Percentiles rank a stretch among this genome's conserved stretches.
Conservation (phyloP, 2,329 filamentous ascomycete species). For the Nothophaeocryptopus gaeumannii region DNA sequence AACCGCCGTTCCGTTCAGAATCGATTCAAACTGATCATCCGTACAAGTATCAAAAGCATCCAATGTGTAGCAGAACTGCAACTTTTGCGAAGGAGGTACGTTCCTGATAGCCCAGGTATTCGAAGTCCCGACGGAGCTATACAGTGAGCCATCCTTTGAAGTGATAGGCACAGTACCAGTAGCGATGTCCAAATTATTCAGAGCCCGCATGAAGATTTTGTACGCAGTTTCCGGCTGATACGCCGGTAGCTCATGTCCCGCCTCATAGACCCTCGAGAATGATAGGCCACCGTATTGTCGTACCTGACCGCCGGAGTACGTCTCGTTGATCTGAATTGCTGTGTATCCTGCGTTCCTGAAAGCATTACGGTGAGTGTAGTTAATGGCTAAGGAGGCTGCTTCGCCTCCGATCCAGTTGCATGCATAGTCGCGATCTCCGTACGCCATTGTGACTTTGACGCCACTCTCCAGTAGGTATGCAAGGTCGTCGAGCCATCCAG, state of each 20-base stretch:
- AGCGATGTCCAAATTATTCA: slow-evolving; percentile 53
- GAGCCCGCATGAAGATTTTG: slow-evolving; percentile 53
- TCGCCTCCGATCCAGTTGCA: slow-evolving; percentile 31
- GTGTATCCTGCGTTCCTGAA: slow-evolving; percentile 31
- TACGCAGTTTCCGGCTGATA: slow-evolving; percentile 57
- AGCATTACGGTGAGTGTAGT: slow-evolving; percentile 20
- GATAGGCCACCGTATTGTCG: slow-evolving; percentile 34
- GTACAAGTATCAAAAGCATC: slow-evolving; percentile 21
- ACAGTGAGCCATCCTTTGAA: not conserved
- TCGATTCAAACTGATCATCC: slow-evolving; percentile 18
- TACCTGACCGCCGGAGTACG: slow-evolving; percentile 31
- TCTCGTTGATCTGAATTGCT: slow-evolving; percentile 26
- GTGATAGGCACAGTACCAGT: slow-evolving; percentile 43
- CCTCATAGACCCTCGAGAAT: slow-evolving; percentile 35
- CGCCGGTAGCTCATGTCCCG: slow-evolving; percentile 28
- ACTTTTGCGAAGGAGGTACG: slow-evolving; percentile 12
- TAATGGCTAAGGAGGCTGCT: slow-evolving; percentile 23
- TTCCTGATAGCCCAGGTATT: slow-evolving; percentile 6
- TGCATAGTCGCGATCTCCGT: slow-evolving; percentile 28
- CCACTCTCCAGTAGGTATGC: slow-evolving; percentile 24
- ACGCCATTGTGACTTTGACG: slow-evolving; percentile 26
- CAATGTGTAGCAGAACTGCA: slow-evolving; percentile 21
- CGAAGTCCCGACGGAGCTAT: not conserved
- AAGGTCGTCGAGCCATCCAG: slow-evolving; percentile 23
- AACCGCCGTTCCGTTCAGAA: slow-evolving; percentile 17